Evolutionary conservation across 148 eudicot species (phyloP), one percentile per base, ranked within the genome.

Genomic region (Heliosperma pusillum): DNA sequence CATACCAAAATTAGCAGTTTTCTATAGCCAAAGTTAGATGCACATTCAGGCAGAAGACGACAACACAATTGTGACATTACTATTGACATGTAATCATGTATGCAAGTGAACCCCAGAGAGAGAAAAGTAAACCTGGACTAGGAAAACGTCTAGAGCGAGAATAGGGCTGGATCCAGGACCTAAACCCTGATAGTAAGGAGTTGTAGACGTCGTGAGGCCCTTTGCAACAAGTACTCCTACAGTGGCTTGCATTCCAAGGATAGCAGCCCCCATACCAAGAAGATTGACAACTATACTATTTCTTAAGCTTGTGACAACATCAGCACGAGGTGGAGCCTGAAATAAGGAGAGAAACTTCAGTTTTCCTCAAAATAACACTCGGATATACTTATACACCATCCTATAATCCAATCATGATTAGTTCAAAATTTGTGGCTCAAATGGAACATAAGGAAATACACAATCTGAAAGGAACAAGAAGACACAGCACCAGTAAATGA

Each of bases 301-400:
- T 85, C 82, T 86, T 82, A 95, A 76, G 82, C 96, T 89, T 76
- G 81, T 85, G 66, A 92, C 89, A 55, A 95, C 98, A 75, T 92
- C 97, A 63, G 90, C 91, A 73, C 96, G 97, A 77, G 98, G 96
- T 70, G 98, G 96, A 74, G 97, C 98, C 98, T 95, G 89, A 80
- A 88, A 84, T 67, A 44, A 66, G 40, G 74, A 68, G 19, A 64
- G 74, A 42, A 42, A 45, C 16, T 52, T 60, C 20, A 26, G 20
- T n/a, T 25, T 30, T 24, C 27, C 30, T n/a, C 0, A 57, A 57
- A 25, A 65, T 27, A 27, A 9, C 13, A 44, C 9, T 17, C 29
- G 68, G 44, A 16, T 8, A 25, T 17, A 50, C 19, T 50, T 50
- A 12, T 17, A 50, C 17, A 61, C 10, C 5, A 29, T 15, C 29